Base-by-base conservation (phyloP, 164 flowering plant genomes). In the Aristolochia californica region DNA sequence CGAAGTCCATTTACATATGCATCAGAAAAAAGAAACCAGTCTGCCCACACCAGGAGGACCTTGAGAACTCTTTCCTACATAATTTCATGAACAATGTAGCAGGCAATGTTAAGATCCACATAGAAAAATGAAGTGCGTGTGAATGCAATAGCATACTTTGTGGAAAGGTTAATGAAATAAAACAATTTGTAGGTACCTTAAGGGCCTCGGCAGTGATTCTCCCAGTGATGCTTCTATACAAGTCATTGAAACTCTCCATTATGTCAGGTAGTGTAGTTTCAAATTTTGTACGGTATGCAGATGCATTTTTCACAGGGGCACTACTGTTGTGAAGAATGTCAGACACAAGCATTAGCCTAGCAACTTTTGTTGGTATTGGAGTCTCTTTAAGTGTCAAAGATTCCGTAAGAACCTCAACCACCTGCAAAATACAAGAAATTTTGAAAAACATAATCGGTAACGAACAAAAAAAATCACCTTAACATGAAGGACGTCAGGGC, bases 21-120 rank as follows among this genome's bases (percentile, higher is more conserved):
- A 78, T 94, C 99, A 27, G 99, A 94, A 71, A 94, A 94, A 34
- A 94, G 85, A 77, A 94, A 94, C 99, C 99, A 94, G 58, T 94
- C 99, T 63, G 97, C 75, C 99, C 99, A 94, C 26, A 90, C 99
- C 81, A 87, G 97, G 63, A 94, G 85, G 60, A 94, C 97, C 75
- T 94, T 94, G 64, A 90, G 57, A 55, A 94, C 96, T 17, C 97
- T 82, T 72, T 94, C 99, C 99, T 94, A 77, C 30, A 70, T 20
- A 22, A 52, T 23, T 13, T 25, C 52, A n/a, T 21, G 15, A 28
- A 28, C 5, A 34, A 34, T 7, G 40, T n/a, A 34, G 40, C 40
- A 34, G 40, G n/a, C 10, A 34, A 34, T 34, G n/a, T 34, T 34
- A 34, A 34, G 10, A 34, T 34, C 4, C 40, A 34, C 40, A 34